phyloP scores from a whole-genome alignment of 129 eudicot species.

The Escallonia rubra region DNA sequence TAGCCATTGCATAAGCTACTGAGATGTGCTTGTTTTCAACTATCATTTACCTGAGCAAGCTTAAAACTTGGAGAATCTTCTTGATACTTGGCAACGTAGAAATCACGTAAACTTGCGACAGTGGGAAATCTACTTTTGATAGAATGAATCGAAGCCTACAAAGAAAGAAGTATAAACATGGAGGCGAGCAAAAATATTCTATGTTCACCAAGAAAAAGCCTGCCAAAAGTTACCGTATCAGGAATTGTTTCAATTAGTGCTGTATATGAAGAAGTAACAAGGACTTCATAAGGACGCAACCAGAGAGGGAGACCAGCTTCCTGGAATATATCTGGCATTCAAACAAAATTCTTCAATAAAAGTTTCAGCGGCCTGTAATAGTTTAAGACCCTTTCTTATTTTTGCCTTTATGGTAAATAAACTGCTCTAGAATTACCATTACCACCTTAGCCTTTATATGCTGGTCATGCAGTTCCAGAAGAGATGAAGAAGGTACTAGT shows the following conservation, averaged over 20 bases:
- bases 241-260: slow-evolving; percentile 99
- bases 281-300: slow-evolving; percentile 98
- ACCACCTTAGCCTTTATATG: too few species aligned
- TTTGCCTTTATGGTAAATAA: too few species aligned
- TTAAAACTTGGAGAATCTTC: slow-evolving; percentile 90
- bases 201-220: background rate
- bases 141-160: slow-evolving; percentile 95
- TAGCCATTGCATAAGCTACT: background rate
- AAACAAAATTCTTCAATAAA: slow-evolving; percentile 9
- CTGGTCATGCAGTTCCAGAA: too few species aligned
- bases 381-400: too few species aligned
- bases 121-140: slow-evolving; percentile 89
- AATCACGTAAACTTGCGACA: slow-evolving; percentile 79
- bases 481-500: too few species aligned
- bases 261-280: slow-evolving; percentile 96
- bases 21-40: slow-evolving; percentile 1
- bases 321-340: slow-evolving; percentile 87
- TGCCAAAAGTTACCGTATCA: slow-evolving; percentile 61
- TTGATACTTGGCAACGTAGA: slow-evolving; percentile 86
- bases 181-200: slow-evolving; percentile 3
- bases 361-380: background rate
- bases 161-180: background rate
- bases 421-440: too few species aligned
- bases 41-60: slow-evolving; percentile 91
- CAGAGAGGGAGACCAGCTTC: slow-evolving; percentile 99